Conservation (phyloP, 2,329 filamentous ascomycete genomes). For the Kalmusia sp. region DNA sequence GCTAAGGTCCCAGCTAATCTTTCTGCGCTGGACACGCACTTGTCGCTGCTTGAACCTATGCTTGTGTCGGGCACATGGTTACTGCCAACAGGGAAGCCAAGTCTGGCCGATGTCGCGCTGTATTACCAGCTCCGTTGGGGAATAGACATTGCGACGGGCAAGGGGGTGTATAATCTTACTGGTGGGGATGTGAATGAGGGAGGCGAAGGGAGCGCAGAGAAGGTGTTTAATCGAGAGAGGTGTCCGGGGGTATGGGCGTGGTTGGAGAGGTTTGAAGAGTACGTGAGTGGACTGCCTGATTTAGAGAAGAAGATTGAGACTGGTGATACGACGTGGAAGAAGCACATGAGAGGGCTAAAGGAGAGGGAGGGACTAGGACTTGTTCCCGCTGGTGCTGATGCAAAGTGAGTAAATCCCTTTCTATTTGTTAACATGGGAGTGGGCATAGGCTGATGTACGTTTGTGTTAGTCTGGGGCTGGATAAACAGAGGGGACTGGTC, state of each 20-base stretch:
- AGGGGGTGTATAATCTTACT: slow-evolving; percentile 44
- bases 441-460: too few species aligned
- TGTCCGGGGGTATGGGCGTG: slow-evolving; percentile 47
- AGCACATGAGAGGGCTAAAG: slow-evolving; percentile 5
- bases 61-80: slow-evolving; percentile 41
- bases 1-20: slow-evolving; percentile 49
- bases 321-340: slow-evolving; percentile 15
- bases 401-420: too few species aligned
- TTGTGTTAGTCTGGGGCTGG: too few species aligned
- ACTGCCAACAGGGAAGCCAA: slow-evolving; percentile 43
- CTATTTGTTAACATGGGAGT: too few species aligned
- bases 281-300: slow-evolving; percentile 38
- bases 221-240: slow-evolving; percentile 46
- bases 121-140: slow-evolving; percentile 51
- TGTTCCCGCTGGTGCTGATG: slow-evolving; percentile 38
- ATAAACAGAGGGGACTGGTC: slow-evolving; percentile 36
- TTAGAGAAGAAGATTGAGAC: slow-evolving; percentile 26
- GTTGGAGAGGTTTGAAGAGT: slow-evolving; percentile 44
- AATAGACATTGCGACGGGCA: slow-evolving; percentile 45
- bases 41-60: slow-evolving; percentile 46
- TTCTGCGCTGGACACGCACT: slow-evolving; percentile 45
- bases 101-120: slow-evolving; percentile 46
- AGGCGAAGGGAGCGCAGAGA: slow-evolving; percentile 20
- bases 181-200: slow-evolving; percentile 41
- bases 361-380: slow-evolving; percentile 25